Evolutionary conservation across 2,329 filamentous ascomycete genomes (phyloP), one percentile per base, ranked within the genome.

Genomic region (Botryotinia convoluta): DNA sequence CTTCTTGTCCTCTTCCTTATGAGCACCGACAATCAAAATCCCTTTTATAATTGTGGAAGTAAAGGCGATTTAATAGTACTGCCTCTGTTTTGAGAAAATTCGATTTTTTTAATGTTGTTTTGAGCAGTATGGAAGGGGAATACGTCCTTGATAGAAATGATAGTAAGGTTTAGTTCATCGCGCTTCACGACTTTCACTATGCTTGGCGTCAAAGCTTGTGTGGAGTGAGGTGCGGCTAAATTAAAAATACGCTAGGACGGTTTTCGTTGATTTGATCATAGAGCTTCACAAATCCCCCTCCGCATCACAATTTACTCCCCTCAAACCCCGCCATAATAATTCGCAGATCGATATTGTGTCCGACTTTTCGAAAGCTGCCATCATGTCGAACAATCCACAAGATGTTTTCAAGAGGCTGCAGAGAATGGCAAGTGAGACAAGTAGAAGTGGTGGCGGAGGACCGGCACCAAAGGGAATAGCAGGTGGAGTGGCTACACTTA

Each of bases 321-420:
- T 26, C 26, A 59, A 62, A 26, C 35, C n/a, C 54, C 61, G 61
- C 42, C 39, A 61, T 60, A 68, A 67, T 45, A 60, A 37, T 37
- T 51, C 39, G 42, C 69, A 65, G 71, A 60, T 61, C 62, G 35
- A 51, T 60, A 29, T 60, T 45, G 32, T 72, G 4, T n/a, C 18
- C 10, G 32, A 35, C 22, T 48, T 48, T n/a, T 61, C 54, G 54
- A 32, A 57, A 74, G 68, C 74, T 48, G 54, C 63, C 69, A 79
- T 75, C 42, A 81, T 81, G 80, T 77, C 80, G 77, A 89, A 68
- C 29, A 68, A 90, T 81, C 90, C 90, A 70, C 86, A 88, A 81
- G 89, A 93, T 82, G 87, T 89, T 78, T 92, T 89, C 87, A 85
- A 87, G 82, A 86, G 87, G 79, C 84, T 93, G 6, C 75, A 79